These are phyloP conservation scores for Plectosphaerella sp. DNA, from an alignment of 2,329 filamentous ascomycete genomes.

Conservation along the genomic window DNA sequence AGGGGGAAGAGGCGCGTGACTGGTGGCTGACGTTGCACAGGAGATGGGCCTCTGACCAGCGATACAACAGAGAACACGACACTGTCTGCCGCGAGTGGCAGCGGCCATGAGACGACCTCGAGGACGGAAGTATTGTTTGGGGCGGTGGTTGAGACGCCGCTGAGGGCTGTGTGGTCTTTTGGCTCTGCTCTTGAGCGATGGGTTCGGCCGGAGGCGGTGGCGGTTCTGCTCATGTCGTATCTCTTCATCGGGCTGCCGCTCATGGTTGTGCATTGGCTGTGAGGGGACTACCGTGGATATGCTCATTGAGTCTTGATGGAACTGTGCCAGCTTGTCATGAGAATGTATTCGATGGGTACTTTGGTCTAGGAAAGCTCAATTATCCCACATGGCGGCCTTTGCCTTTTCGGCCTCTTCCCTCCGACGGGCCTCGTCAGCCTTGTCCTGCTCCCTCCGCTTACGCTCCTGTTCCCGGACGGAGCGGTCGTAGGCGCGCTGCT, in stretches of 20 bases:
- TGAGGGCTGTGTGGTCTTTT: background rate
- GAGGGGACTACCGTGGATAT: background rate
- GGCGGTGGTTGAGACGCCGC: background rate
- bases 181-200: background rate
- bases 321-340: background rate
- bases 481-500: slow-evolving; percentile 82
- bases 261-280: background rate
- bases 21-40: no score
- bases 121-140: background rate
- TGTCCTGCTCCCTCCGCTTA: slow-evolving; percentile 69
- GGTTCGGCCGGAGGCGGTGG: background rate
- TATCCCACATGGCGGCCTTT: slow-evolving; percentile 86
- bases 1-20: no score
- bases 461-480: slow-evolving; percentile 81
- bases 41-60: no score
- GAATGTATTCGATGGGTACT: background rate
- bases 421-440: slow-evolving; percentile 55
- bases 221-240: background rate
- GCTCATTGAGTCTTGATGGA: background rate
- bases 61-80: no score
- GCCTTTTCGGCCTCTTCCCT: slow-evolving; percentile 66
- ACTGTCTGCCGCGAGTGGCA: no score
- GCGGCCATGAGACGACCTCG: background rate
- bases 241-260: background rate
- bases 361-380: slow-evolving; percentile 29